Base-by-base conservation (phyloP, 1,139 yeast species). In the Protomyces pachydermus region DNA sequence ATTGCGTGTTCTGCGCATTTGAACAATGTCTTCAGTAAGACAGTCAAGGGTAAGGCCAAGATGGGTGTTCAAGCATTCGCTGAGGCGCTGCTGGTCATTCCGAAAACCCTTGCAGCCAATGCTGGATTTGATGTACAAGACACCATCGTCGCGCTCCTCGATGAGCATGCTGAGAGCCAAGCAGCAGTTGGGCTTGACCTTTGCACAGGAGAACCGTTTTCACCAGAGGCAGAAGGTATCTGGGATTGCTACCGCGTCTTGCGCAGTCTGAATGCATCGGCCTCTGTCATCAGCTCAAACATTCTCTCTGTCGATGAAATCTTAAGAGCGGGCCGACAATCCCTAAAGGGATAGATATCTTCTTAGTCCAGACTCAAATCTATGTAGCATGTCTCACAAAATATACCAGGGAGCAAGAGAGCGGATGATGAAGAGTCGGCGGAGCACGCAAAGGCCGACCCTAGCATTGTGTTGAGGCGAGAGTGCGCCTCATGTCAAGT, bases 241-340 rank as follows among this genome's bases (percentile, higher is more conserved):
- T 95, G 97, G 95, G 99, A 95, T 77, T 88, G 96, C 45, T 93
- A 84, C 79, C 81, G 98, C 70, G 98, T 93, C 53, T 79, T 93
- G 67, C 84, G 98, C 78, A 93, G 95, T 75, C 96, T 97, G 32
- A 80, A 95, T 65, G 85, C 91, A 63, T 86, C 96, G 61, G 97
- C 98, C 52, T 87, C 95, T 3, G 97, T 97, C 65, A 95, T 95
- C 73, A 93, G 98, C 0, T 86, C 95, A 68, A 95, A 95, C 75
- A 80, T 95, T 72, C 81, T 95, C 70, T 81, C 93, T 68, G 93
- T 98, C 78, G 99, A 95, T 77, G 98, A 95, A 77, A 82, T n/a
- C n/a, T n/a, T n/a, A n/a, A n/a, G n/a, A n/a, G n/a, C n/a, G n/a
- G n/a, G n/a, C n/a, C n/a, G n/a, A n/a, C n/a, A n/a, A n/a, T n/a